Evolutionary conservation across 495 filamentous ascomycete genomes (phyloP), one percentile per base, ranked within the genome.

Genomic region (Lindgomyces ingoldianus): DNA sequence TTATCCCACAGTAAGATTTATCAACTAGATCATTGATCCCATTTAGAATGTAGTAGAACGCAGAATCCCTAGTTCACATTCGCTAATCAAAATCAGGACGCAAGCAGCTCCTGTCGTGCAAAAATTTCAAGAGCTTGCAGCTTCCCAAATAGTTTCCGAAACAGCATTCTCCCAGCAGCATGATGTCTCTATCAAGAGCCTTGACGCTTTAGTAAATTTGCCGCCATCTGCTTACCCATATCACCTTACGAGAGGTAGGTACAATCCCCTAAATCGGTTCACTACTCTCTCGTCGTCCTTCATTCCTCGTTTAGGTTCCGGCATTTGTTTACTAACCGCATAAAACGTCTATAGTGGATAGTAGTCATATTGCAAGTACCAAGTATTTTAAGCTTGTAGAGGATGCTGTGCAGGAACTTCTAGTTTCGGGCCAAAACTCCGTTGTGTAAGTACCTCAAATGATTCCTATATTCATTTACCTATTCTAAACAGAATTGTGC

Each of bases 151-250:
- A 4, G 49, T 69, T 8, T 50, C 39, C 12, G 60, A 50, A 44
- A 27, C 54, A 21, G 1, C 36, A 0, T 64, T 69, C 41, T 49
- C 50, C 0, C 4, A 57, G n/a, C 55, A 64, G 2, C 44, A 61
- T n/a, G 60, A 69, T 30, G n/a, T 68, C 18, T 53, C 54, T 8
- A 26, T 51, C 19, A 42, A 64, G 50, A 61, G 56, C 18, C 24
- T 64, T 19, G 54, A 63, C n/a, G 54, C 21, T 8, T 30, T 65
- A 4, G 10, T 25, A 33, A 48, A 22, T 14, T 1, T 14, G 33
- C 33, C 6, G 14, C 33, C 14, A 14, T 39, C 33, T 39, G 33
- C 6, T 39, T 14, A 6, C 14, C 33, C 14, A 6, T 6, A 39
- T 39, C 6, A 6, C 6, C 33, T 39, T 14, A 39, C 6, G 14